Percentiles rank a stretch among this genome's conserved stretches.
Evolutionary conservation across 345 rosid genomes (phyloP).

Genomic region (Diplotaxis tenuifolia): DNA sequence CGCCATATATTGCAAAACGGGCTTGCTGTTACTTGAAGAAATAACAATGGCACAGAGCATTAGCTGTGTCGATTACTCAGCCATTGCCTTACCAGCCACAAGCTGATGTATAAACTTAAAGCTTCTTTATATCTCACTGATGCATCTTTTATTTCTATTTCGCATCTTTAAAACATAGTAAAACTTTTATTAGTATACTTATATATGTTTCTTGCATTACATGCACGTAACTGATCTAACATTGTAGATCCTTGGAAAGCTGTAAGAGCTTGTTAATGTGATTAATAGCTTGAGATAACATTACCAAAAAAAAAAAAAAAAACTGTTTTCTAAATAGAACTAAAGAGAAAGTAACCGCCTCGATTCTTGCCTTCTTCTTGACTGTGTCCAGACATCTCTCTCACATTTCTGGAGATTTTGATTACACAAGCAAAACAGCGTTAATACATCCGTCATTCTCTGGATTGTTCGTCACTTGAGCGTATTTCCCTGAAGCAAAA

Average conservation of each 20-base stretch:
- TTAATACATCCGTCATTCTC: slow-evolving; percentile 91
- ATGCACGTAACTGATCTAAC: background rate
- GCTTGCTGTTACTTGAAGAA: slow-evolving; percentile 59
- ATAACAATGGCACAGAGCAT: slow-evolving; percentile 71
- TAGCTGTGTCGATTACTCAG: slow-evolving; percentile 66
- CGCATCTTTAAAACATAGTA: background rate
- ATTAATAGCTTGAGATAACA: background rate
- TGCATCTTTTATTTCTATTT: background rate
- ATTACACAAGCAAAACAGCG: slow-evolving; percentile 78
- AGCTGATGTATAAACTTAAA: too few relatives aligned
- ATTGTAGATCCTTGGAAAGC: background rate
- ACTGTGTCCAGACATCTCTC: background rate
- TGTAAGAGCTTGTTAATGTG: background rate
- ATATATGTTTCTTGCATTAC: background rate
- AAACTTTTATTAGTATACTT: background rate
- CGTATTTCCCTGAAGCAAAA: slow-evolving; percentile 73
- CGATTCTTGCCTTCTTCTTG: background rate
- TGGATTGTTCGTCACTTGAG: slow-evolving; percentile 94
- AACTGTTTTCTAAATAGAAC: background rate
- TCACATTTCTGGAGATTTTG: slow-evolving; percentile 4
- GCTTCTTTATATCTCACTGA: too few relatives aligned
- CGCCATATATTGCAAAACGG: slow-evolving; percentile 82
- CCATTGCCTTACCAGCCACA: too few relatives aligned
- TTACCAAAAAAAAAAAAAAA: too few relatives aligned
- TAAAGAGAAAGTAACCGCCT: background rate